phyloP scores from a whole-genome alignment of 768 basidiomycete genomes.

The Collybia nuda region DNA sequence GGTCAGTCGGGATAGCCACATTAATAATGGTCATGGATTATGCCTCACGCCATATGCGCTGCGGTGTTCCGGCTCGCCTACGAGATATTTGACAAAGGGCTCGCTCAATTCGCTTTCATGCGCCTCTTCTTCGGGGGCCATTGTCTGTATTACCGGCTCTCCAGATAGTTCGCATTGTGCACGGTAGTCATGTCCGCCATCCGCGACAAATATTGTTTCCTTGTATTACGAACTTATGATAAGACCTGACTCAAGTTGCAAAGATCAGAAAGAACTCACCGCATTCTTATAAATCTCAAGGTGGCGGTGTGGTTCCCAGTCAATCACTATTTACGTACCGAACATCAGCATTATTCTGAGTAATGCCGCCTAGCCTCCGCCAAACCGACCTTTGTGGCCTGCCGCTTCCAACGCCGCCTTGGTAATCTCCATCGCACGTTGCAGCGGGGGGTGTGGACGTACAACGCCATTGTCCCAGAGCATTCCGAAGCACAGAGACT shows the following conservation, averaged over 20 bases:
- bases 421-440: slow-evolving; percentile 48
- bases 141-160: slow-evolving; percentile 59
- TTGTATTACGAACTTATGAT: slow-evolving; percentile 19
- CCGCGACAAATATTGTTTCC: slow-evolving; percentile 51
- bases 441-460: slow-evolving; percentile 50
- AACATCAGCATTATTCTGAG: slow-evolving; percentile 6
- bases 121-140: slow-evolving; percentile 35
- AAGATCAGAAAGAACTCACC: slow-evolving; percentile 18
- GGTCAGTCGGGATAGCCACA: too few species aligned
- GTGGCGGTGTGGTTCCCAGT: slow-evolving; percentile 61
- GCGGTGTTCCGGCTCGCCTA: slow-evolving; percentile 39
- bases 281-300: slow-evolving; percentile 46
- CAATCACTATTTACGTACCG: slow-evolving; percentile 50
- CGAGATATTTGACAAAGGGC: slow-evolving; percentile 42
- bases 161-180: slow-evolving; percentile 43
- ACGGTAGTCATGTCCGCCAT: slow-evolving; percentile 48
- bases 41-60: slow-evolving; percentile 40
- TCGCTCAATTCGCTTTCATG: slow-evolving; percentile 29
- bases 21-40: too few species aligned
- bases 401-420: slow-evolving; percentile 44
- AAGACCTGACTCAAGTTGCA: slow-evolving; percentile 1
- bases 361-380: too few species aligned
- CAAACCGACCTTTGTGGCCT: slow-evolving; percentile 43
- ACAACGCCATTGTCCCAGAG: slow-evolving; percentile 51
- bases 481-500: slow-evolving; percentile 46